These are phyloP conservation scores for Wickerhamomyces alni DNA, from an alignment of 805 yeast genomes.

Conservation along the genomic window DNA sequence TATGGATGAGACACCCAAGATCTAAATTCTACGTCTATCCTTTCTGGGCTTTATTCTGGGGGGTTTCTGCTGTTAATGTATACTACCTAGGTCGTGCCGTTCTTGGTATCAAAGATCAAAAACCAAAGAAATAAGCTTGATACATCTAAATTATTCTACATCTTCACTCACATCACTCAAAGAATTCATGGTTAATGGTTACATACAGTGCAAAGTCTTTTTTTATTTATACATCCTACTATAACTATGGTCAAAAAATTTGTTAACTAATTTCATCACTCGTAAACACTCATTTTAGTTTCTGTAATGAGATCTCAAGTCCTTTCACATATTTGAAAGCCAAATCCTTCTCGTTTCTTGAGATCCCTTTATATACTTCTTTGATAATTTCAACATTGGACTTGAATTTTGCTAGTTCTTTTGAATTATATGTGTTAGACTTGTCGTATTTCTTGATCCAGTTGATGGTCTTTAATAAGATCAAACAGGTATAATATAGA, in stretches of 20 bases:
- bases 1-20: slow-evolving; percentile 46
- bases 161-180: too few relatives aligned
- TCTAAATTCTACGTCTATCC: slow-evolving; percentile 27
- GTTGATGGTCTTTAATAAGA: slow-evolving; percentile 18
- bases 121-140: slow-evolving; percentile 13
- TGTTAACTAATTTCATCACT: not conserved
- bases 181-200: too few relatives aligned
- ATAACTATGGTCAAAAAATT: too few relatives aligned
- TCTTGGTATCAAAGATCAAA: slow-evolving; percentile 52
- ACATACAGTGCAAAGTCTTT: not conserved
- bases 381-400: slow-evolving; percentile 15
- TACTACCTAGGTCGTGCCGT: slow-evolving; percentile 57
- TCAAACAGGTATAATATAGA: slow-evolving; percentile 16
- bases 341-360: slow-evolving; percentile 15
- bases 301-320: slow-evolving; percentile 7
- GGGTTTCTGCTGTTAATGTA: slow-evolving; percentile 19
- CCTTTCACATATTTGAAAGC: slow-evolving; percentile 16
- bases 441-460: slow-evolving; percentile 19
- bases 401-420: slow-evolving; percentile 14
- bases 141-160: not conserved
- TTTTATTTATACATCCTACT: not conserved
- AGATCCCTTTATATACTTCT: slow-evolving; percentile 12
- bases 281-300: not conserved
- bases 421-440: slow-evolving; percentile 10
- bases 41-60: slow-evolving; percentile 26